Evolutionary conservation across 192 early-diverging fungal genomes (phyloP).

Genomic region (Coemansia sp.): DNA sequence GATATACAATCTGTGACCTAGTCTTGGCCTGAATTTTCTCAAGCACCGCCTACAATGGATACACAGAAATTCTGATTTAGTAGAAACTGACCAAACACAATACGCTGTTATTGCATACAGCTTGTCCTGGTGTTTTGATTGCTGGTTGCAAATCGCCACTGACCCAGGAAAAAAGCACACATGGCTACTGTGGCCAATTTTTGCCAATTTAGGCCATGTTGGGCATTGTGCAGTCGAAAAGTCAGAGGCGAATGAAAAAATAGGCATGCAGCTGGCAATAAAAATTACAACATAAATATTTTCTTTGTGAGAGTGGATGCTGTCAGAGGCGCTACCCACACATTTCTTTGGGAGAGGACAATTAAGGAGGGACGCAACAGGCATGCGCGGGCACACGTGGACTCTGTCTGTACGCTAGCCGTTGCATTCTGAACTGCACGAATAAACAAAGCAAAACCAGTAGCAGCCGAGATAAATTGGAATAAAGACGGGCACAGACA

Average conservation of each 20-base stretch:
- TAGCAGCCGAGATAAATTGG: background rate
- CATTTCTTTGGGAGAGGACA: background rate
- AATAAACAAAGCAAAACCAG: background rate
- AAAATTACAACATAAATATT: background rate
- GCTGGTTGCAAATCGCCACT: background rate
- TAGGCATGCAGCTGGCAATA: background rate
- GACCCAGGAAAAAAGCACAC: background rate
- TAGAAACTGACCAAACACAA: background rate
- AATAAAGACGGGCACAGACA: background rate
- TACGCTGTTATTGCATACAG: background rate
- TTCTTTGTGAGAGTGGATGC: background rate
- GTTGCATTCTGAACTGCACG: slow-evolving; percentile 1
- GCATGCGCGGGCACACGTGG: background rate
- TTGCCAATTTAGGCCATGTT: background rate
- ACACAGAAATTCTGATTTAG: background rate
- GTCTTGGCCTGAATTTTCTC: slow-evolving; percentile 79
- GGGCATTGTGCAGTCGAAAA: background rate
- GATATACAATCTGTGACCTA: slow-evolving; percentile 72
- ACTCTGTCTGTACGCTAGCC: background rate
- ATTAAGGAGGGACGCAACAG: background rate
- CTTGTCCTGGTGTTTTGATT: background rate
- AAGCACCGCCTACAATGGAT: slow-evolving; percentile 62
- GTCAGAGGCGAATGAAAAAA: slow-evolving; percentile 11
- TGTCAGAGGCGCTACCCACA: background rate
- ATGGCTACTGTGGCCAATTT: background rate